These are phyloP conservation scores for Boletellus deceptivus DNA, from an alignment of 1,284 basidiomycete species.

Conservation along the genomic window DNA sequence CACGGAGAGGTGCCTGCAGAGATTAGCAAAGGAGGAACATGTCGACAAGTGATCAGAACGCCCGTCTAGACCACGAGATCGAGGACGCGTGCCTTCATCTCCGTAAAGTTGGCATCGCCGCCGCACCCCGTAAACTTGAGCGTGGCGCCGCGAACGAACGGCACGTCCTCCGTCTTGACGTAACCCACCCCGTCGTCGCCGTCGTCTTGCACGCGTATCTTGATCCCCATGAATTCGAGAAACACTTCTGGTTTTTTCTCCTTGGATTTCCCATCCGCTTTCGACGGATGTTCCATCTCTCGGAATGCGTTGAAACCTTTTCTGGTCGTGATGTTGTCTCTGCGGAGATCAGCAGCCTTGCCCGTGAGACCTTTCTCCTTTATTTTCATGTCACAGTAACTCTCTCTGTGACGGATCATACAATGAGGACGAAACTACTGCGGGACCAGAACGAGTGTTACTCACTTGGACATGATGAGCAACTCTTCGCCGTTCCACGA, in stretches of 20 bases:
- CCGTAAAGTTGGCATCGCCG: constrained; percentile 62
- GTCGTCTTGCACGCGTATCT: constrained; percentile 63
- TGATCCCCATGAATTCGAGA: constrained; percentile 68
- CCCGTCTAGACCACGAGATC: neutral
- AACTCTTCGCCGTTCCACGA: constrained; percentile 76
- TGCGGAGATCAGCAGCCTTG: constrained; percentile 57
- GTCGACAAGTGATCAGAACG: constrained; percentile 1
- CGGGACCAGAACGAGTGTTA: constrained; percentile 5
- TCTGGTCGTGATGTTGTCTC: constrained; percentile 49
- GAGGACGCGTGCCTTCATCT: constrained; percentile 57
- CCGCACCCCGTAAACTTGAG: constrained; percentile 74
- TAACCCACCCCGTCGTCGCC: constrained; percentile 53
- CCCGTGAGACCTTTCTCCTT: constrained; percentile 89
- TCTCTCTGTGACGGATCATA: constrained; percentile 51
- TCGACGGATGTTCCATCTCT: constrained; percentile 59
- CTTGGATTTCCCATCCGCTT: constrained; percentile 40
- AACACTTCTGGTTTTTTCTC: constrained; percentile 54
- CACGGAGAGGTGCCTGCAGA: constrained; percentile 68
- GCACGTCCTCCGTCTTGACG: constrained; percentile 70
- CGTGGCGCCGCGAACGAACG: constrained; percentile 69
- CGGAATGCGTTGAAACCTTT: constrained; percentile 88
- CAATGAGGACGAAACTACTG: neutral
- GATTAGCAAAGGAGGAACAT: too few species aligned
- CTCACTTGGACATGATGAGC: constrained; percentile 85
- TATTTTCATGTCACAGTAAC: constrained; percentile 96